Evolutionary conservation across 768 basidiomycete genomes (phyloP).

Genomic region (Xerocomus spinulosus): DNA sequence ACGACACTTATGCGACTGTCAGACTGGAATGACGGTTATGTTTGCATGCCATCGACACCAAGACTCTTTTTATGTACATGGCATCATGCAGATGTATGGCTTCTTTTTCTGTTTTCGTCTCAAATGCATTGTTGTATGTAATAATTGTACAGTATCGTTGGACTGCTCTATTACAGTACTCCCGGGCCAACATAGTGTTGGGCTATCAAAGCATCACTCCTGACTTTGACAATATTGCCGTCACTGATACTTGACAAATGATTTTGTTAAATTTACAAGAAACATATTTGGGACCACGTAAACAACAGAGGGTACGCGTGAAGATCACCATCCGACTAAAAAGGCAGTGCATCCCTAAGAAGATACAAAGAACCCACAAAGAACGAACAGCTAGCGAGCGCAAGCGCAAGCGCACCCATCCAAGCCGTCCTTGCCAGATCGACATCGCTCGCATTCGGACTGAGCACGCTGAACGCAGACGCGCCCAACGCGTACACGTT

Average conservation of each 20-base stretch:
- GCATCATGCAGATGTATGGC: not conserved
- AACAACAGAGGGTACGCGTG: too few species aligned
- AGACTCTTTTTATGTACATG: not conserved
- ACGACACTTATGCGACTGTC: not conserved
- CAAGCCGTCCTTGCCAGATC: not conserved
- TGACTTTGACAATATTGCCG: too few species aligned
- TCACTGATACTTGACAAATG: too few species aligned
- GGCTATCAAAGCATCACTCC: too few species aligned
- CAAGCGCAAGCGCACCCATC: not conserved
- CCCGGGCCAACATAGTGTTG: too few species aligned
- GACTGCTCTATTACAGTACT: too few species aligned
- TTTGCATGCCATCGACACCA: not conserved
- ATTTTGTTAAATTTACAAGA: too few species aligned
- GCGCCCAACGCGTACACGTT: not conserved
- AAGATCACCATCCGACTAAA: too few species aligned
- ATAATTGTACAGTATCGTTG: too few species aligned
- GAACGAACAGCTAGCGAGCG: not conserved
- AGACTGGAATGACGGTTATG: too few species aligned
- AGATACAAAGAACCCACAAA: not conserved
- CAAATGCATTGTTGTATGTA: too few species aligned
- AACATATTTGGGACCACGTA: too few species aligned
- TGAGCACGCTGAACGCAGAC: not conserved
- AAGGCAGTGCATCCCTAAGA: not conserved
- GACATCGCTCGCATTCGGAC: not conserved
- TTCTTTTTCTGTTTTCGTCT: not conserved